Base-by-base conservation (phyloP, 495 filamentous ascomycete species). In the Penicillium canariense region DNA sequence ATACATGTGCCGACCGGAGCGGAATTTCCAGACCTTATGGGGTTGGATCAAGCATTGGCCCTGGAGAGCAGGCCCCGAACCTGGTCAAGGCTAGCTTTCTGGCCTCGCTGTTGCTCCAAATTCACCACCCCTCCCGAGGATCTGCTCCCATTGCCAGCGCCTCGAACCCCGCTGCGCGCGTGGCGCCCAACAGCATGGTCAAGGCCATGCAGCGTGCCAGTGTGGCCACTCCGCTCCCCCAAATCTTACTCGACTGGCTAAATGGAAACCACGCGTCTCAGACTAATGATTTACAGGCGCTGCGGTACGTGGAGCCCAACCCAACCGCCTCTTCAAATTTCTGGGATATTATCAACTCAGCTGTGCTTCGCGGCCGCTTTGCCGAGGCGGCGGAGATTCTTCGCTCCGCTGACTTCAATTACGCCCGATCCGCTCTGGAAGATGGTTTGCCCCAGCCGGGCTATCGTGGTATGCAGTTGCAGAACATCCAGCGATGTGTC, bases 231-330 rank as follows among this genome's bases (percentile, higher is more conserved):
- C 79, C 88, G 5, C 71, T 93, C 5, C 89, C 91, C 12, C 83
- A 84, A 57, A 76, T 90, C 26, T 73, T 97, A 14, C 77, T 95
- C 20, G 79, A 87, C 54, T 97, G 91, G 91, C 74, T 95, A 32
- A 77, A 89, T 47, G 75, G 76, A 3, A 79, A 87, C 59, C 85
- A 93, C 62, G 78, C 83, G 42, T 72, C 85, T 23, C 84, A 84
- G 55, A 68, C 69, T 18, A 72, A 77, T 40, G 85, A 87, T 54
- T 60, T 87, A 3, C 73, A 81, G 34, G 70, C 83, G 11, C 71
- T 96, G 32, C 71, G 80, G 54, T 75, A 76, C 22, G 68, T 84
- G 50, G 74, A 80, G 40, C 88, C 87, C 2, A 87, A 86, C 53
- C 87, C 89, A 31, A 84, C 89, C 2, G 81, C 83, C 40, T 87